Evolutionary conservation across 106 monocot genomes (phyloP), one percentile per base, ranked within the genome.

Genomic region (Cymbidium sinense): DNA sequence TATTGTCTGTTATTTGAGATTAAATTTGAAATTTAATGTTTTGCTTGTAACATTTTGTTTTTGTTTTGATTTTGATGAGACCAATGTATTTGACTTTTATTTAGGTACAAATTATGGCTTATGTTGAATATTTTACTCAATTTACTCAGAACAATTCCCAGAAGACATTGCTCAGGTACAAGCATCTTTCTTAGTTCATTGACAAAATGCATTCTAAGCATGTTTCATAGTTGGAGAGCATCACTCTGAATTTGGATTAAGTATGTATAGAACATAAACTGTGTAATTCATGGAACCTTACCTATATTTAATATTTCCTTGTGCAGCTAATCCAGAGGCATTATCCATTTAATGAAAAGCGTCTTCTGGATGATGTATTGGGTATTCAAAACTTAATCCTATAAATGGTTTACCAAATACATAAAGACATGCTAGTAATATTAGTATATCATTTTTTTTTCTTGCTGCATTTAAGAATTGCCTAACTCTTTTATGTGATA

Each of bases 41-140:
- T 62, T 62, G 12, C 69, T 69, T 0, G 27, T 69, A 34, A 34
- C 3, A 0, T 19, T 27, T 70, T 35, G n/a, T 39, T 39, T 13
- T 39, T 34, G 20, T 72, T 72, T 72, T 21, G 34, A 72, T 72
- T 71, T 37, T 72, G 71, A 72, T n/a, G 4, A 39, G 37, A 21
- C 20, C 7, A 39, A 20, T 15, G 6, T 72, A 19, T 39, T 7
- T 69, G 34, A 31, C 8, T 34, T 34, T 69, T 69, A 17, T 67
- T 69, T 61, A 96, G 98, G 98, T 79, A 81, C 98, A 98, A 92
- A 90, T 83, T 58, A 75, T 87, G 91, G 94, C 98, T 64, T 98
- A 94, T 89, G 94, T 98, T 64, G 94, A 98, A 77, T 94, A 91
- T 80, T 94, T 98, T 86, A 91, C 89, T 65, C 98, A 98, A 81